These are phyloP conservation scores for Leishmania martiniquensis DNA, from an alignment of 208 protist species.

Conservation along the genomic window DNA sequence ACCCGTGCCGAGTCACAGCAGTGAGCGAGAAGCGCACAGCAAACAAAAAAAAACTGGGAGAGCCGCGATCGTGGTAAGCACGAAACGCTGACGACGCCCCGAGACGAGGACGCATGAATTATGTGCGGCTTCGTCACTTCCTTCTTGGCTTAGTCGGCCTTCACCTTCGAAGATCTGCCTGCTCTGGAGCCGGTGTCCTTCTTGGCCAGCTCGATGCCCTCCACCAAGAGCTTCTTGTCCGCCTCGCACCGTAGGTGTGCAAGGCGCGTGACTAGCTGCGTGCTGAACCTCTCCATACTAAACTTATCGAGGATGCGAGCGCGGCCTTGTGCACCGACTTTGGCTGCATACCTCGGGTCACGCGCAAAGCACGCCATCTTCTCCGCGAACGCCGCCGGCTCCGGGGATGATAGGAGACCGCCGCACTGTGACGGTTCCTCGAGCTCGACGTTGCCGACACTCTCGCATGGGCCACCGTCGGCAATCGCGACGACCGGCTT, in stretches of 20 bases:
- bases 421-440: constrained; percentile 38
- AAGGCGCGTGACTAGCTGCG: constrained; percentile 47
- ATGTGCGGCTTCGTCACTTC: neutral
- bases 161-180: constrained; percentile 6
- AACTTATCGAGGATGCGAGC: constrained; percentile 46
- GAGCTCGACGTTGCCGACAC: constrained; percentile 28
- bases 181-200: constrained; percentile 8
- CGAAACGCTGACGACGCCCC: neutral
- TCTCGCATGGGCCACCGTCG: constrained; percentile 94
- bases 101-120: neutral
- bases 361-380: constrained; percentile 49
- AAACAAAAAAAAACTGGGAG: neutral
- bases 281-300: constrained; percentile 57
- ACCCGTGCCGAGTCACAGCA: neutral
- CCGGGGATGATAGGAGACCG: constrained; percentile 61
- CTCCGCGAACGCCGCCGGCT: constrained; percentile 59
- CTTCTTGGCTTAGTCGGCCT: constrained; percentile 1
- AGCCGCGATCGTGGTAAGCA: neutral
- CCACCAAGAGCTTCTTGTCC: constrained; percentile 16
- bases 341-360: constrained; percentile 31
- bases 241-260: constrained; percentile 4
- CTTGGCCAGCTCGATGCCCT: constrained; percentile 9
- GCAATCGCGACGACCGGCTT: constrained; percentile 92
- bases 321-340: constrained; percentile 50
- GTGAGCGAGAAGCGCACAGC: neutral